Base-by-base conservation (phyloP, 83 land plant genomes). In the Diphasiastrum complanatum region DNA sequence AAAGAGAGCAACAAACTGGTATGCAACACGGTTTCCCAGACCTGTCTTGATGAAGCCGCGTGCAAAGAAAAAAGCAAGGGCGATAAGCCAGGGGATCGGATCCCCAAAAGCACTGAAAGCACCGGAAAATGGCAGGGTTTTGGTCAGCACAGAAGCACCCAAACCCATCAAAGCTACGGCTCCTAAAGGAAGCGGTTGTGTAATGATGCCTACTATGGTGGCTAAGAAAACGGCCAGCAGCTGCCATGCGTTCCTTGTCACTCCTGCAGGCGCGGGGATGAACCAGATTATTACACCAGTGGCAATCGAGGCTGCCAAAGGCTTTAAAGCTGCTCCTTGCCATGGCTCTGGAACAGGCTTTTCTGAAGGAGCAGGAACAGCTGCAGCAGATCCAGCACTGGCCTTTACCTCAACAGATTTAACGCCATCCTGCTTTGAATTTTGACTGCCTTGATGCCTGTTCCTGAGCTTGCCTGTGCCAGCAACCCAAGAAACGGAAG, bases 71-170 rank as follows among this genome's bases (percentile, higher is more conserved):
- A 89, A 89, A 22, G 99, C 91, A 12, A 93, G 84, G 1, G 92
- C 99, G 57, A 91, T 87, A 30, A 91, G 80, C 99, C 99, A 93
- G 0, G 92, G 91, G 51, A 93, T 85, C 31, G 82, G 92, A 45
- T 89, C 92, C 4, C 96, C 96, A 49, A 93, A 93, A 18, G 96
- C 96, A 29, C 95, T 91, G 79, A 93, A 93, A 5, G 99, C 99
- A 0, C 96, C 96, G 33, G 99, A 66, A 66, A 93, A 93, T 1
- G 92, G 72, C 10, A 93, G 84, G 35, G 99, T 93, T 43, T 88
- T 93, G 18, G 99, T 89, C 28, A 93, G 66, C 12, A 93, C 99
- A 33, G 81, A 70, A 1, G 97, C 95, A 31, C 90, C 90, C 16
- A 91, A 69, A 14, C 90, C 99, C 83, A 93, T 71, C 22, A 93